These are phyloP conservation scores for Juncus inflexus DNA, from an alignment of 176 grass and related monocot genomes.

Conservation along the genomic window DNA sequence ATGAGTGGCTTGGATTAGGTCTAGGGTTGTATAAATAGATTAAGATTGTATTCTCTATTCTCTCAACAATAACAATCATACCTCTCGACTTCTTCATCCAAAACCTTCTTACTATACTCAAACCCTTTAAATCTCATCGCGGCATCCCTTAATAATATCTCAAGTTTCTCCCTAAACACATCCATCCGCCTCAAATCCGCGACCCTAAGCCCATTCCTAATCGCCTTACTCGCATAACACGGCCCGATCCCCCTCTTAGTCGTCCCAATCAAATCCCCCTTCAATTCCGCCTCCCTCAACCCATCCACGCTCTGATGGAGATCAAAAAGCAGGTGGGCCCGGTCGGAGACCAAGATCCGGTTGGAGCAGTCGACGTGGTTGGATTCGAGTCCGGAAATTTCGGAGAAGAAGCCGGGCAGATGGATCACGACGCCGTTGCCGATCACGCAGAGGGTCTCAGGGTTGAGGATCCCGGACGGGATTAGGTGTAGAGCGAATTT, in stretches of 20 bases:
- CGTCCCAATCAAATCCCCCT: conserved; percentile 68
- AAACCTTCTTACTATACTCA: conserved; percentile 43
- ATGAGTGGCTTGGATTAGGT: too few relatives aligned
- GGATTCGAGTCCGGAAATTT: conserved; percentile 69
- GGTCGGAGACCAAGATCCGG: conserved; percentile 80
- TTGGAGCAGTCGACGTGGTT: conserved; percentile 63
- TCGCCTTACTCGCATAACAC: conserved; percentile 83
- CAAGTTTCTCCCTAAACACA: conserved; percentile 68
- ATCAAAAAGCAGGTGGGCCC: conserved; percentile 90
- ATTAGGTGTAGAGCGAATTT: conserved; percentile 88
- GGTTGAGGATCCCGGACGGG: conserved; percentile 90
- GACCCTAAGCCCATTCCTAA: conserved; percentile 73
- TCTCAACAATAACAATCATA: too few relatives aligned
- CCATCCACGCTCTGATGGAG: conserved; percentile 87
- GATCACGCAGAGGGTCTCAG: conserved; percentile 68
- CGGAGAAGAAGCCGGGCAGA: conserved; percentile 84
- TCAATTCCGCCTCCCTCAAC: conserved; percentile 72
- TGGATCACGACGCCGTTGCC: conserved; percentile 86
- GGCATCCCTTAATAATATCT: conserved; percentile 59
- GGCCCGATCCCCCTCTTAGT: conserved; percentile 85
- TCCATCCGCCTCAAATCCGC: conserved; percentile 72
- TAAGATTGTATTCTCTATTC: too few relatives aligned
- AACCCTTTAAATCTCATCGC: conserved; percentile 62
- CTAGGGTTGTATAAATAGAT: too few relatives aligned
- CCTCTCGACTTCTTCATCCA: conserved; percentile 74